Evolutionary conservation across 768 basidiomycete species (phyloP).

Genomic region (Hericium erinaceus): DNA sequence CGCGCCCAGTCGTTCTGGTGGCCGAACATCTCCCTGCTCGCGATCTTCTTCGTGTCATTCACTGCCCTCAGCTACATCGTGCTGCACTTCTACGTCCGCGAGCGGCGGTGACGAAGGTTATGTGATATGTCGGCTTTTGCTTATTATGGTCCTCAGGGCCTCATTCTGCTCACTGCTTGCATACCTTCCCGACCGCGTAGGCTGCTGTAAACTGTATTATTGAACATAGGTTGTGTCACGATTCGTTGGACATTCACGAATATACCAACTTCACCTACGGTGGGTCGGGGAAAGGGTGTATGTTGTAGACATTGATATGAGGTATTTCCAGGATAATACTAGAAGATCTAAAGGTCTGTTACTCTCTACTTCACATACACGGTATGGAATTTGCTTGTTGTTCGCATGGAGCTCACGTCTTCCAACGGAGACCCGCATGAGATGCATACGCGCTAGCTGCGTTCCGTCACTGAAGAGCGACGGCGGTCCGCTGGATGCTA

Average conservation of each 20-base stretch:
- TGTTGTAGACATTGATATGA: no score
- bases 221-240: not conserved
- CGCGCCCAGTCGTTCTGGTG: constrained; percentile 97
- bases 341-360: no score
- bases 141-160: not conserved
- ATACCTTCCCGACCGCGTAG: not conserved
- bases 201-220: not conserved
- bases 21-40: constrained; percentile 85
- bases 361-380: not conserved
- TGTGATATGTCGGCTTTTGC: not conserved
- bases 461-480: not conserved
- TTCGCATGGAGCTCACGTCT: not conserved
- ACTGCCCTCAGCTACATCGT: constrained; percentile 69
- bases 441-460: not conserved
- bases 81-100: constrained; percentile 85
- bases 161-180: not conserved
- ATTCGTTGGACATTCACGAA: not conserved
- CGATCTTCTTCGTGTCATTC: constrained; percentile 78
- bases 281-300: not conserved
- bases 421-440: not conserved
- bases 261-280: not conserved
- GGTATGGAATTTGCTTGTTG: not conserved
- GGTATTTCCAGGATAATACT: no score
- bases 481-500: not conserved
- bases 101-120: constrained; percentile 38